Base-by-base conservation (phyloP, 345 rosid species). In the Erysimum cheiranthoides region DNA sequence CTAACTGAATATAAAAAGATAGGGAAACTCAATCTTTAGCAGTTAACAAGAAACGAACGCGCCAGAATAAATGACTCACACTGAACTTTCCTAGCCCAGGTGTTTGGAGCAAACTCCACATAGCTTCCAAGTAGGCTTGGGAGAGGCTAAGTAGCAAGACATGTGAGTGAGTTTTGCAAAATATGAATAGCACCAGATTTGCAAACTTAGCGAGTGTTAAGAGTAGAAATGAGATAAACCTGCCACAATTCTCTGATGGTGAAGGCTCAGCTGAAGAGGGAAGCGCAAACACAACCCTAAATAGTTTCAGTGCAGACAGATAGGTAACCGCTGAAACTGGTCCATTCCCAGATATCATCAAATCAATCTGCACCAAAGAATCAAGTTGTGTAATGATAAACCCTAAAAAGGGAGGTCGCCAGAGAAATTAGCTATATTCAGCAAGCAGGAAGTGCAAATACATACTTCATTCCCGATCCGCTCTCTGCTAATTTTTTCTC, bases 401-500 rank as follows among this genome's bases (percentile, higher is more conserved):
- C 75, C 51, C 40, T 27, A 17, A 25, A 74, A 52, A 46, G 34
- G 27, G 47, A 25, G 54, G 9, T 49, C 51, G 12, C 38, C 40
- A 35, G 16, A 76, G 31, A 76, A 71, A 42, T 54, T 31, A 81
- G 18, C 65, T 60, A 53, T 38, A 63, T 39, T 25, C 61, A 66
- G 25, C 68, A 57, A 43, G 65, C 16, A 49, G 50, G 39, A 62
- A 46, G 56, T 31, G 14, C 50, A 46, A 67, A 62, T 58, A 84
- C 87, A 71, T 86, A 93, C 95, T 85, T 94, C 98, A 71, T 82
- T 83, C 64, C 98, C 98, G 5, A 94, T 74, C 60, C 97, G 97
- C 84, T 94, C 98, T 85, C 85, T 90, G 81, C 97, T 92, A 61
- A 94, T 80, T 85, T 92, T 94, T 65, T 86, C 87, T 50, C 86